Percentiles rank a stretch among this genome's conserved stretches.
Conservation (phyloP, 176 grass and related monocot genomes). For the Ensete ventricosum region DNA sequence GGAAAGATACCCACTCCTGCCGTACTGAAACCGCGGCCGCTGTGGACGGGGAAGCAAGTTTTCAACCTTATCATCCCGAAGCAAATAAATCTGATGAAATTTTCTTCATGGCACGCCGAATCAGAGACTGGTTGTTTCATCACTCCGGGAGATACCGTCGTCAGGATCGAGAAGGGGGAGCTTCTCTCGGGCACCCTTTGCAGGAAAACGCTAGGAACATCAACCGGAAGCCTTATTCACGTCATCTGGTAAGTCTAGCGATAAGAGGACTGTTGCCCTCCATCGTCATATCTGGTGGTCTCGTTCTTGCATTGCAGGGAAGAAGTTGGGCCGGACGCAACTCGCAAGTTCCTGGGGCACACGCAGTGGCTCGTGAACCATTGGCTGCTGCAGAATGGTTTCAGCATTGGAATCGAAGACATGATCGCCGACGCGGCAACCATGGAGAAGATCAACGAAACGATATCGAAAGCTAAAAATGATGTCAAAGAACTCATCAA, state of each 20-base stretch:
- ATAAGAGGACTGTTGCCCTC: not conserved
- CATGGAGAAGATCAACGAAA: conserved; percentile 89
- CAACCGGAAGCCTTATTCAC: conserved; percentile 83
- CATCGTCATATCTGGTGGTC: too few relatives aligned
- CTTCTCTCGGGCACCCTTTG: conserved; percentile 85
- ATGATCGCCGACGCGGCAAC: conserved; percentile 87
- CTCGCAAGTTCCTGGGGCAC: conserved; percentile 91
- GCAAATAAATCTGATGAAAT: conserved; percentile 83
- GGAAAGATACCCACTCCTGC: conserved; percentile 92
- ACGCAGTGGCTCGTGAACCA: conserved; percentile 98
- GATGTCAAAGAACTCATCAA: conserved; percentile 92
- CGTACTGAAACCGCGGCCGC: conserved; percentile 79
- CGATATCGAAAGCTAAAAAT: conserved; percentile 73
- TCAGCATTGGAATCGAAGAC: conserved; percentile 97
- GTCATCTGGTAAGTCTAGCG: conserved; percentile 66
- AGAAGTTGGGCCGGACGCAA: conserved; percentile 94
- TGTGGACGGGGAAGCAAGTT: conserved; percentile 97
- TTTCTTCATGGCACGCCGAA: conserved; percentile 80
- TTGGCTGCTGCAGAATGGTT: conserved; percentile 87
- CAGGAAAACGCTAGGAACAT: conserved; percentile 72
- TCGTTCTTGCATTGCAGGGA: conserved; percentile 43
- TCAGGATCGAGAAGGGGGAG: conserved; percentile 91
- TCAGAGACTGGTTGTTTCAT: conserved; percentile 72
- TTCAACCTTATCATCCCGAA: conserved; percentile 98
- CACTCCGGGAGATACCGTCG: conserved; percentile 94